Evolutionary conservation across 495 filamentous ascomycete genomes (phyloP).

Genomic region (Aspergillus biplanus): DNA sequence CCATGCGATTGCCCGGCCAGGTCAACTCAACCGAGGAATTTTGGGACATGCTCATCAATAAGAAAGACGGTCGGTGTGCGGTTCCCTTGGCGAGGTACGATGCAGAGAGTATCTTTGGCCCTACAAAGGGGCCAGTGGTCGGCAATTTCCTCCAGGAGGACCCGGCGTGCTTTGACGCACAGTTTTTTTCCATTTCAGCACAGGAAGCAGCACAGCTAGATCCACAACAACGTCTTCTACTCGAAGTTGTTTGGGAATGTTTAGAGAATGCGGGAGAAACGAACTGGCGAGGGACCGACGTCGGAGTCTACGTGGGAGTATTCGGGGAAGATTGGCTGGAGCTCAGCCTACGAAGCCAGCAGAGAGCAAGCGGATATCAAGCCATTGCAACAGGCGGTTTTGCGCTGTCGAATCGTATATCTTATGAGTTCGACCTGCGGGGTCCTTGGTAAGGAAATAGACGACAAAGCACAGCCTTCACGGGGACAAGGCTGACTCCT

Average conservation of each 20-base stretch:
- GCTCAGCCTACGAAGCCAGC: too few species aligned
- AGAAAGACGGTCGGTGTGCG: constrained; percentile 32
- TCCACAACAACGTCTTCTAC: constrained; percentile 32
- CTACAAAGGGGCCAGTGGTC: constrained; percentile 31
- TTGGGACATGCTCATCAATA: constrained; percentile 42
- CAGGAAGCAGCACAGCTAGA: constrained; percentile 16
- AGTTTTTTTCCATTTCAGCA: constrained; percentile 23
- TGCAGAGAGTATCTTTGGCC: constrained; percentile 29
- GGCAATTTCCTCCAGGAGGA: constrained; percentile 54
- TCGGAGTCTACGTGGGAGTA: constrained; percentile 49
- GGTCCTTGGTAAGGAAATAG: too few species aligned
- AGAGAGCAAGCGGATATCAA: constrained; percentile 14
- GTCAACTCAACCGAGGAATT: constrained; percentile 33
- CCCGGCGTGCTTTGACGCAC: constrained; percentile 30
- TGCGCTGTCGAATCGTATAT: constrained; percentile 30
- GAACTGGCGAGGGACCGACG: constrained; percentile 1
- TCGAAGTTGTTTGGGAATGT: constrained; percentile 31
- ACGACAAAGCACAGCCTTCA: too few species aligned
- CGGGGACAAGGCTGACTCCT: too few species aligned
- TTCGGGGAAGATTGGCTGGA: constrained; percentile 40
- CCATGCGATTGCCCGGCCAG: constrained; percentile 43
- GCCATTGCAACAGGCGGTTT: too few species aligned
- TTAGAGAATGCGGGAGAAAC: constrained; percentile 23
- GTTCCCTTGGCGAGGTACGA: constrained; percentile 41
- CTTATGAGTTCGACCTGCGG: constrained; percentile 34